Evolutionary conservation across 345 rosid genomes (phyloP).

Genomic region (Hibiscus tridactylites): DNA sequence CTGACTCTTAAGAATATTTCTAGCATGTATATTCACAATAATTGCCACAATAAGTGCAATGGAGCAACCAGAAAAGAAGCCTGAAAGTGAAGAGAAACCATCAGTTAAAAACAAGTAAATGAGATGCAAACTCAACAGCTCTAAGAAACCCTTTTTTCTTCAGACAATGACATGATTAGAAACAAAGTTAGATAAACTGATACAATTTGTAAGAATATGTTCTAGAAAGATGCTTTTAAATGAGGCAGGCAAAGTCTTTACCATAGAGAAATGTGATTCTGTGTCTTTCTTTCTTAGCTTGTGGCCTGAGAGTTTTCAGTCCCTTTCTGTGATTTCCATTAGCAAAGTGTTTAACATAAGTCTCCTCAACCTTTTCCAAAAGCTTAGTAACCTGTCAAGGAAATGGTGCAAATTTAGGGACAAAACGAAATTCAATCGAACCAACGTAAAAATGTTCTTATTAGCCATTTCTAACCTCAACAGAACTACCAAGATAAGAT

Average conservation of each 20-base stretch:
- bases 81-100: constrained; percentile 22
- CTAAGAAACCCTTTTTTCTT: neutral
- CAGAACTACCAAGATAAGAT: constrained; percentile 67
- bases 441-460: neutral
- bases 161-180: too few species aligned
- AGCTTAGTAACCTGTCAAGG: constrained; percentile 48
- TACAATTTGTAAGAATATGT: too few species aligned
- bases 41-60: constrained; percentile 52
- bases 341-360: constrained; percentile 64
- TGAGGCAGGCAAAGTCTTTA: constrained; percentile 20
- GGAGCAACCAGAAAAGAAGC: constrained; percentile 56
- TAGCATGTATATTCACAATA: constrained; percentile 40
- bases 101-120: neutral
- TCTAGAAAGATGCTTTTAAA: neutral
- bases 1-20: constrained; percentile 34
- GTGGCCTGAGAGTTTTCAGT: constrained; percentile 50
- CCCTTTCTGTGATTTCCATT: constrained; percentile 68
- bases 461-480: constrained; percentile 35
- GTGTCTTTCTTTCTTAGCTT: constrained; percentile 51
- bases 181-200: too few species aligned
- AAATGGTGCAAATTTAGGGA: neutral
- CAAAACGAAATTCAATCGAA: neutral
- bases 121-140: neutral
- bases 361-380: constrained; percentile 53
- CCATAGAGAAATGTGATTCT: constrained; percentile 59